Base-by-base conservation (phyloP, 2,329 filamentous ascomycete genomes). In the Aureobasidium mangrovei region DNA sequence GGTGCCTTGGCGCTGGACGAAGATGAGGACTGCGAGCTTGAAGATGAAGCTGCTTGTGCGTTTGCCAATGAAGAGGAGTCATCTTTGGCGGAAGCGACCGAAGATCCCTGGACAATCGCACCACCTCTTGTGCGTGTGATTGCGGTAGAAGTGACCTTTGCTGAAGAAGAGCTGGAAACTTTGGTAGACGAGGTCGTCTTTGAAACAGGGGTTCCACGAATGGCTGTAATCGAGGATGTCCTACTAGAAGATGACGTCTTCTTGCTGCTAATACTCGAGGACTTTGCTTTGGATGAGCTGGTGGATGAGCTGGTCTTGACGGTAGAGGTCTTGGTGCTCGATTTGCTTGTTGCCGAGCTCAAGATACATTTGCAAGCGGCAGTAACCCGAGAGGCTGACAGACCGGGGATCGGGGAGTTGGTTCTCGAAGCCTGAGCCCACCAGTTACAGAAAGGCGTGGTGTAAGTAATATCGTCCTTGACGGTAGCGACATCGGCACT, bases 371-470 rank as follows among this genome's bases (percentile, higher is more conserved):
- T 28, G 28, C 48, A 52, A 18, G 48, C 48, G 24, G 39, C 38
- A 3, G 38, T 42, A 1, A 52, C 39, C 38, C 42, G 38, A 18
- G 48, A 52, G 3, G 48, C 38, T 35, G 48, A 42, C 12, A 52
- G 29, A 27, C 39, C 48, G 7, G 48, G 39, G 6, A 52, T 28
- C 8, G 48, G 48, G n/a, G 48, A 42, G 18, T 52, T 52, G 39
- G 39, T 42, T 24, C 48, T 35, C 8, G 48, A 12, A 26, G 33
- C 48, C 35, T 31, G 24, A 24, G 38, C 48, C 48, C 48, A 52
- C 48, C 48, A 52, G 3, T 36, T 52, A 4, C 48, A 52, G 48
- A 52, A 52, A 28, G 48, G 48, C n/a, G 7, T 43, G 10, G 38
- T 12, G 31, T 52, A 27, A 9, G 48, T 52, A 10, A 52, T 42